Base-by-base conservation (phyloP, 2,329 filamentous ascomycete genomes). In the Talaromyces islandicus region DNA sequence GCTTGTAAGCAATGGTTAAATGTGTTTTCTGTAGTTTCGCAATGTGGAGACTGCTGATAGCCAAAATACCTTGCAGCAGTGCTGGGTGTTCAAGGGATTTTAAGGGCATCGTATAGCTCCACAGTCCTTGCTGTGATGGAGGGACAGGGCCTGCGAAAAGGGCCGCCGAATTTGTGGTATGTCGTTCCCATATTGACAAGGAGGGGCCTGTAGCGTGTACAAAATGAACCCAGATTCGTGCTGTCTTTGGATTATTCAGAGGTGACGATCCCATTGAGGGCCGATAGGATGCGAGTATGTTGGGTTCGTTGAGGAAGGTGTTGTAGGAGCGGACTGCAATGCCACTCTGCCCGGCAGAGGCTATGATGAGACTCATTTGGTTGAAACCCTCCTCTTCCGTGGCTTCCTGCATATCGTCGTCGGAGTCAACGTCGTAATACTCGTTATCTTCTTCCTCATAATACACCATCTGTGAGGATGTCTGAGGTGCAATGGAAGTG, bases 181-280 rank as follows among this genome's bases (percentile, higher is more conserved):
- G 87, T 57, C 93, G 83, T 74, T 97, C 92, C 70, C 91, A 96
- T 29, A 96, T 83, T 1, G 92, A 96, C 70, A 97, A 85, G 65
- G 85, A 89, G 0, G 92, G 90, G 0, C 89, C 92, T 2, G 92
- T 96, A 7, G 94, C 88, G 66, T 91, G 89, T 53, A 97, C 86
- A 72, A 97, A 97, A 74, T 97, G 92, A 72, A 88, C 88, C 72
- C 97, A 97, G 7, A 96, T 87, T 30, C 88, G 84, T 14, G 91
- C 88, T 11, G 91, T 93, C 64, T 88, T 87, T 2, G 86, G 83
- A 64, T 97, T 91, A 66, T 87, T 90, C 29, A 97, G 78, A 32
- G 94, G 92, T 43, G 88, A 88, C 32, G 84, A 85, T 24, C 81
- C 76, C 4, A 85, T 82, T 0, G 85, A 85, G 5, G 88, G 88